Conservation (phyloP, 2,329 filamentous ascomycete genomes). For the Epichloe sylvatica region DNA sequence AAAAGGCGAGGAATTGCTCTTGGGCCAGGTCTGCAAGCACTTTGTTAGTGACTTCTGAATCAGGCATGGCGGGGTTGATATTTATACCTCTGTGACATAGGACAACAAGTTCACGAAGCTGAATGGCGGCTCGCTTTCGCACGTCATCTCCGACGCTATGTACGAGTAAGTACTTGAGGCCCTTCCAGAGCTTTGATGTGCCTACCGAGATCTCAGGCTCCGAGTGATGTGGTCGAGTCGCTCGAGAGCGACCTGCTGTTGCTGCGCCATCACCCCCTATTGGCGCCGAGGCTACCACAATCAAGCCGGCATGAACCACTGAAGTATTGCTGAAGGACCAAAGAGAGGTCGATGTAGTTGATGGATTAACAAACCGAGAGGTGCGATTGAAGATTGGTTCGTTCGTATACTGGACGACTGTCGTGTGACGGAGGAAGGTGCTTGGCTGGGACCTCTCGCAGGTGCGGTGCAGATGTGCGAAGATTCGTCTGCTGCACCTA, state of each 20-base stretch:
- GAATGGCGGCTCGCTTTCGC: constrained; percentile 37
- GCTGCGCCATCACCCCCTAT: constrained; percentile 25
- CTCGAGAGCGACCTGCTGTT: constrained; percentile 40
- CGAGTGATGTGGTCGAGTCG: constrained; percentile 40
- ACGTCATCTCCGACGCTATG: constrained; percentile 30
- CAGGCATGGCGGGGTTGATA: neutral
- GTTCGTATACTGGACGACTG: neutral
- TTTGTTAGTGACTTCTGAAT: neutral
- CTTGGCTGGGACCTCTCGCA: constrained; percentile 3
- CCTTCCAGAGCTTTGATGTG: neutral
- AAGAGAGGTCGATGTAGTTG: neutral
- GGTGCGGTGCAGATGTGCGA: constrained; percentile 4
- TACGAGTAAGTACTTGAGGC: constrained; percentile 8
- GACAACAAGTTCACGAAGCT: constrained; percentile 41
- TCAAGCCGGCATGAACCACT: constrained; percentile 18
- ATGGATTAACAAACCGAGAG: neutral
- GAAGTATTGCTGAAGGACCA: neutral
- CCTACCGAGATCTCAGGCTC: constrained; percentile 42
- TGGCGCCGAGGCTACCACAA: constrained; percentile 11
- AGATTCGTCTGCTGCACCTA: neutral
- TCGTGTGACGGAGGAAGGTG: constrained; percentile 3
- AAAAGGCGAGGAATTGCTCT: constrained; percentile 57
- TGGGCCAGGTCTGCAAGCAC: constrained; percentile 51
- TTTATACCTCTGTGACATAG: constrained; percentile 39
- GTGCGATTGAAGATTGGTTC: neutral